These are phyloP conservation scores for Yamadazyma songkhlaensis DNA, from an alignment of 1,139 yeast species.

Conservation along the genomic window DNA sequence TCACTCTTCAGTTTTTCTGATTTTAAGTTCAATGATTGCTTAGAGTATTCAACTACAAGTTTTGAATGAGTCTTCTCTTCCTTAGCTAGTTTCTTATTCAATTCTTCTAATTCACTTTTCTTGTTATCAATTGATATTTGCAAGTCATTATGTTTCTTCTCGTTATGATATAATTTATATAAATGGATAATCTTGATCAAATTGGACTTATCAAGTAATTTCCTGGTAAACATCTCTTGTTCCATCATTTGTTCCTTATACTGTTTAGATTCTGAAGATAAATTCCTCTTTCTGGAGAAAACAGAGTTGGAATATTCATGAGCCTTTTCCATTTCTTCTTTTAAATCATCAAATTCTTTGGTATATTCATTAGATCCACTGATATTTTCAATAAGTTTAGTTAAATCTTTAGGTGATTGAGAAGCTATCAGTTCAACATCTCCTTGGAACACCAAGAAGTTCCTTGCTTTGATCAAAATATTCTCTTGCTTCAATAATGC, in stretches of 20 bases:
- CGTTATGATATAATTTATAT: constrained; percentile 68
- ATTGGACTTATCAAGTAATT: constrained; percentile 46
- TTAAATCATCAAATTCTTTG: constrained; percentile 64
- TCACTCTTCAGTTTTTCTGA: constrained; percentile 40
- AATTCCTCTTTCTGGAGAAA: constrained; percentile 68
- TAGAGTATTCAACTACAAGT: constrained; percentile 45
- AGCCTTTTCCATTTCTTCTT: constrained; percentile 65
- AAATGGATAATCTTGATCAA: constrained; percentile 51
- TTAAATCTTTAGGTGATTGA: constrained; percentile 75
- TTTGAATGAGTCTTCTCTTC: constrained; percentile 29
- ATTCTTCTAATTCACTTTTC: constrained; percentile 25
- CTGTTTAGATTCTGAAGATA: constrained; percentile 75
- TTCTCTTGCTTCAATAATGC: constrained; percentile 72
- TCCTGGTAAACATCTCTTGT: constrained; percentile 64
- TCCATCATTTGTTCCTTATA: constrained; percentile 76
- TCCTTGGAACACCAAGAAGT: constrained; percentile 94
- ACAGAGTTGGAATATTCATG: constrained; percentile 64
- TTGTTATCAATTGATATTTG: constrained; percentile 22
- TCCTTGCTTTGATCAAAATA: constrained; percentile 83
- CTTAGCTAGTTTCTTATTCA: constrained; percentile 21
- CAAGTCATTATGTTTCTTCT: constrained; percentile 40
- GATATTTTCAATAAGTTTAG: constrained; percentile 73
- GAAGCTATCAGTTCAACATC: constrained; percentile 94
- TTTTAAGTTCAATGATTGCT: constrained; percentile 39
- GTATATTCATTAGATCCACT: constrained; percentile 75